phyloP scores from a whole-genome alignment of 305 asterid genomes.

The Fraxinus baroniana region DNA sequence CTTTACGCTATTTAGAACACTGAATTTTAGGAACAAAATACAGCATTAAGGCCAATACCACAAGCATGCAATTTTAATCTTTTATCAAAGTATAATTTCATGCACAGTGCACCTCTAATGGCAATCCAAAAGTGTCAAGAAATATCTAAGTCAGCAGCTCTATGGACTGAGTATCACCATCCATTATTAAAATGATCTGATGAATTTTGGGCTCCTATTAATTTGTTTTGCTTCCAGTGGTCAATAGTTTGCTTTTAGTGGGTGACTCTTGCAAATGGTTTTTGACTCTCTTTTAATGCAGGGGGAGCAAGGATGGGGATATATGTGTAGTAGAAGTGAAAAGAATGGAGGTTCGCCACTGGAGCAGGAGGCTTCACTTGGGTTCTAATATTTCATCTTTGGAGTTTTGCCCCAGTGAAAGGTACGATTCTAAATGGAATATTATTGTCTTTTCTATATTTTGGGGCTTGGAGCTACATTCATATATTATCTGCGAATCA shows the following conservation, averaged over 20 bases:
- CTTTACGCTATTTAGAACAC: no score
- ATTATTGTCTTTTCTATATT: background rate
- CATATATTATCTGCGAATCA: background rate
- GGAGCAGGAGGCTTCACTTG: conserved; percentile 79
- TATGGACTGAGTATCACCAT: background rate
- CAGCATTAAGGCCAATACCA: background rate
- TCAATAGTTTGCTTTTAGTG: background rate
- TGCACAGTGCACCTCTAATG: background rate
- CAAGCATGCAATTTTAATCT: background rate
- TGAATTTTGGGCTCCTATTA: background rate
- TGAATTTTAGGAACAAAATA: background rate
- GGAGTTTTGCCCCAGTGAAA: conserved; percentile 90
- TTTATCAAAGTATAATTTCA: background rate
- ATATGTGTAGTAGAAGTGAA: conserved; percentile 77
- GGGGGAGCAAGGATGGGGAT: conserved; percentile 98
- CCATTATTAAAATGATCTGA: background rate
- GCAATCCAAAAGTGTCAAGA: background rate
- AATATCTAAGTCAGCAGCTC: background rate
- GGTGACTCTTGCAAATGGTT: conserved; percentile 6
- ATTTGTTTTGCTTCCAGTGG: background rate
- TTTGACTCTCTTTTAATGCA: conserved; percentile 19
- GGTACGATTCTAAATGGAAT: conserved; percentile 37
- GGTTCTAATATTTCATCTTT: conserved; percentile 68
- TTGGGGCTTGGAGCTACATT: background rate
- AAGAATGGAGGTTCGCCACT: conserved; percentile 79